A percentile compares a stretch with the other conserved stretches of the same genome.
Conservation (phyloP, 2,329 filamentous ascomycete genomes). For the Dryadomyces quercus-mongolicae region DNA sequence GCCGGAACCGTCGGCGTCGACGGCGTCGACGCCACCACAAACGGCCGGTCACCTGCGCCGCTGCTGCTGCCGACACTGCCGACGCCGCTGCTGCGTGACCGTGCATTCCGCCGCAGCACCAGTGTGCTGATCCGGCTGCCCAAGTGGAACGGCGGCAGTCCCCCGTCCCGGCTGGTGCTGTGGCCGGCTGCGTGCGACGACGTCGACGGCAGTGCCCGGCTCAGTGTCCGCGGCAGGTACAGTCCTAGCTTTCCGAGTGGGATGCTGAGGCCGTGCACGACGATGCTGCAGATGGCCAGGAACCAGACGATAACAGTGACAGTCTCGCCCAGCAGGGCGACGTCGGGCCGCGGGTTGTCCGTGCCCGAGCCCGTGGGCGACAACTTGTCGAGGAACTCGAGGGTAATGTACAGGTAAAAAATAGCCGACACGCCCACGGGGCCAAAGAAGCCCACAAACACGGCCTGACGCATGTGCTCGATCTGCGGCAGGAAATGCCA, state of each 20-base stretch:
- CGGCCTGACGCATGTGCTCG: conserved; percentile 57
- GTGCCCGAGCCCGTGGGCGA: conserved; percentile 53
- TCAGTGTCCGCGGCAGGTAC: conserved; percentile 53
- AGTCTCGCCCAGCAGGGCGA: conserved; percentile 50
- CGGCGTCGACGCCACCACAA: neutral
- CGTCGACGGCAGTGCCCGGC: conserved; percentile 22
- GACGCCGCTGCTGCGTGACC: neutral
- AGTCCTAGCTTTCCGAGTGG: conserved; percentile 57
- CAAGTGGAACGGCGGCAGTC: conserved; percentile 14
- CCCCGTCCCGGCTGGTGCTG: neutral
- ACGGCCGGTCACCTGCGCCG: neutral
- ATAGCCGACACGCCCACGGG: conserved; percentile 86
- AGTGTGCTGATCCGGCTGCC: conserved; percentile 19
- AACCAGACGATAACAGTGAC: conserved; percentile 76
- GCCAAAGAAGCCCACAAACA: conserved; percentile 87
- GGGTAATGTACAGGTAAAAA: conserved; percentile 74
- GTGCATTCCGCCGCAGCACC: conserved; percentile 10
- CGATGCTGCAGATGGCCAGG: conserved; percentile 68
- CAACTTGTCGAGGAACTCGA: conserved; percentile 56
- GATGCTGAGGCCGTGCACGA: conserved; percentile 74
- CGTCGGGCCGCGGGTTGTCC: conserved; percentile 49
- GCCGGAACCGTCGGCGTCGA: neutral
- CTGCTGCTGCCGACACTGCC: no score
- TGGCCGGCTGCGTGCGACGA: neutral
- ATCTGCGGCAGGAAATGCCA: conserved; percentile 73